A percentile compares a stretch with the other conserved stretches of the same genome.
Conservation (phyloP, 2,329 filamentous ascomycete genomes). For the Paecilomyces formosus region DNA sequence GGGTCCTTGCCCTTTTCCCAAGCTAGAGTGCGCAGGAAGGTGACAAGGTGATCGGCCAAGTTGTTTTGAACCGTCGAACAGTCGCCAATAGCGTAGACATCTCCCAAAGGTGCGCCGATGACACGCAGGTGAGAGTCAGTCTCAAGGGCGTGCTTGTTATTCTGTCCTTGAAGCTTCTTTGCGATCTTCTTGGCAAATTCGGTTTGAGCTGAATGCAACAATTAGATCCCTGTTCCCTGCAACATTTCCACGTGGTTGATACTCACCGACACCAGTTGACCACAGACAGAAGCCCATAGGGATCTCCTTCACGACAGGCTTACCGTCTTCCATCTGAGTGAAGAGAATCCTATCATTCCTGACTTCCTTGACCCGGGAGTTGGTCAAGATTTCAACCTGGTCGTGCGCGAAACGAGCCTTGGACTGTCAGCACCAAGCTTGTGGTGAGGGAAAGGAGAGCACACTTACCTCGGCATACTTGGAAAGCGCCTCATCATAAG, state of each 20-base stretch:
- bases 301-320: constrained; percentile 78
- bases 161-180: constrained; percentile 69
- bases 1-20: constrained; percentile 91
- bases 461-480: constrained; percentile 67
- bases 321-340: constrained; percentile 72
- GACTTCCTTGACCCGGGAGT: constrained; percentile 88
- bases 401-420: constrained; percentile 78
- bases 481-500: constrained; percentile 91
- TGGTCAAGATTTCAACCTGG: constrained; percentile 83
- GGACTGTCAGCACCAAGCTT: constrained; percentile 4
- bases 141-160: constrained; percentile 84
- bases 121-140: constrained; percentile 90
- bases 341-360: constrained; percentile 77
- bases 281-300: constrained; percentile 95
- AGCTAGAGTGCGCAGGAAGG: constrained; percentile 79
- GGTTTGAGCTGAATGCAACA: constrained; percentile 53
- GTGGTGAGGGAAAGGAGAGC: neutral
- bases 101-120: constrained; percentile 79
- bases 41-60: constrained; percentile 80
- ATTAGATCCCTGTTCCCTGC: neutral
- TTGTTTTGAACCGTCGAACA: constrained; percentile 98
- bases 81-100: constrained; percentile 95
- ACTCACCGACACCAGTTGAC: constrained; percentile 77
- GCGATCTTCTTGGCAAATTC: constrained; percentile 71
- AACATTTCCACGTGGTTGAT: neutral